Evolutionary conservation across 495 filamentous ascomycete genomes (phyloP).

Genomic region (Penicillium ochrochloron): DNA sequence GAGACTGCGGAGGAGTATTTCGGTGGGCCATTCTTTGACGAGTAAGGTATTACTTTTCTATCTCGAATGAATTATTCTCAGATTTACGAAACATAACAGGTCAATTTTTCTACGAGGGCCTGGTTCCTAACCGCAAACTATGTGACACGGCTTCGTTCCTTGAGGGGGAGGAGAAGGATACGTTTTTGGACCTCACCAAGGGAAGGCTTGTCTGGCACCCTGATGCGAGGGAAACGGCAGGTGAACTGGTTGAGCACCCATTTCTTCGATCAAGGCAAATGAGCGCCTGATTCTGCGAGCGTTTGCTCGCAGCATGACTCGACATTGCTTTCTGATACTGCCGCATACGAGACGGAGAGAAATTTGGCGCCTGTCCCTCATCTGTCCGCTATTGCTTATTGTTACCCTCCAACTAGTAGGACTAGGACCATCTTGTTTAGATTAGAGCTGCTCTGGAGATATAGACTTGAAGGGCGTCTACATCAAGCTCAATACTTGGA

Average conservation of each 20-base stretch:
- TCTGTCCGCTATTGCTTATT: too few relatives aligned
- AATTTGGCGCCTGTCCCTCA: too few relatives aligned
- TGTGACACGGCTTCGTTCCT: constrained; percentile 36
- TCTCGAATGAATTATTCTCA: constrained; percentile 31
- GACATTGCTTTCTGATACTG: too few relatives aligned
- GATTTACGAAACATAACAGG: constrained; percentile 40
- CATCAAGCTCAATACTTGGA: too few relatives aligned
- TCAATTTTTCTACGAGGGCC: constrained; percentile 39
- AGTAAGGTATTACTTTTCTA: constrained; percentile 36
- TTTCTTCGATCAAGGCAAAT: constrained; percentile 44
- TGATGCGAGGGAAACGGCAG: constrained; percentile 40
- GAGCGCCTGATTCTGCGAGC: constrained; percentile 33
- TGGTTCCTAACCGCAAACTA: constrained; percentile 42
- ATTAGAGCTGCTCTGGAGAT: too few relatives aligned
- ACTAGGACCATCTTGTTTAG: too few relatives aligned
- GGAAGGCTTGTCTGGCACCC: constrained; percentile 48
- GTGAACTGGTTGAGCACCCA: constrained; percentile 41
- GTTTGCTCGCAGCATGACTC: constrained; percentile 15
- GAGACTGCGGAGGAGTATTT: constrained; percentile 43
- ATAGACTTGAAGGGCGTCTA: too few relatives aligned
- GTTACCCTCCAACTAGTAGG: too few relatives aligned
- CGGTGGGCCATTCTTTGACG: constrained; percentile 45
- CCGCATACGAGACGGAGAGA: too few relatives aligned
- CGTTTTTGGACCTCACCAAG: constrained; percentile 47
- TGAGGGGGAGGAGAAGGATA: constrained; percentile 44